A percentile compares a stretch with the other conserved stretches of the same genome.
These are phyloP conservation scores for Uronychia binucleata DNA, from an alignment of 73 alveolate species.

Conservation along the genomic window DNA sequence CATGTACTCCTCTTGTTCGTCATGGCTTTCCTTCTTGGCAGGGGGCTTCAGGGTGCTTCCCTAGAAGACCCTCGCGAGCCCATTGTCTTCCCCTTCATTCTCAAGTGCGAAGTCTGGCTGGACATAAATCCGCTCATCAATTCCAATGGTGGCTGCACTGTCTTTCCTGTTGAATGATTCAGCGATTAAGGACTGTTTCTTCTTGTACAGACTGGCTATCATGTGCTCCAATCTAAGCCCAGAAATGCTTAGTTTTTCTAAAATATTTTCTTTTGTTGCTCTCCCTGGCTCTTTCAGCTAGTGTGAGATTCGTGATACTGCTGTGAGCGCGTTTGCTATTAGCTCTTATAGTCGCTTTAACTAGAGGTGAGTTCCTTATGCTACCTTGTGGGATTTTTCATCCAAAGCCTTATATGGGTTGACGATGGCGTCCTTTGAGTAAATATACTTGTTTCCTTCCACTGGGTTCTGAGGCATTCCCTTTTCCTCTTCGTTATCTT, in stretches of 20 bases:
- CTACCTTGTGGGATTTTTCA: slow-evolving; percentile 7
- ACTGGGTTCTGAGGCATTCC: neutral
- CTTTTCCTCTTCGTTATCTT: neutral
- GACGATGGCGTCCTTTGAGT: neutral
- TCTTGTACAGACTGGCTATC: slow-evolving; percentile 18
- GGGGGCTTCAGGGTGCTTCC: neutral
- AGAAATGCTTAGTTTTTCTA: slow-evolving; percentile 1
- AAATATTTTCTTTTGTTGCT: neutral
- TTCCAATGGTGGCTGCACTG: slow-evolving; percentile 35
- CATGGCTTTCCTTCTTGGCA: neutral
- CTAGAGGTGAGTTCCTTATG: neutral
- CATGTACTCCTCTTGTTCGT: neutral
- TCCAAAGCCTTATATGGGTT: slow-evolving; percentile 17
- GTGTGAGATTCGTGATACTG: neutral
- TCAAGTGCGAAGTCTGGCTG: neutral
- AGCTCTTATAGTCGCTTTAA: slow-evolving; percentile 26
- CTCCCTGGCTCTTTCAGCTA: slow-evolving; percentile 10
- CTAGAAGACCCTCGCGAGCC: neutral
- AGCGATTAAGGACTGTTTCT: slow-evolving; percentile 11
- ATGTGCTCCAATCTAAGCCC: slow-evolving; percentile 29
- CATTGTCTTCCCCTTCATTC: slow-evolving; percentile 13
- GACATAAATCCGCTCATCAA: slow-evolving; percentile 9
- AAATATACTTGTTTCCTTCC: neutral
- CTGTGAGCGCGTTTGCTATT: neutral
- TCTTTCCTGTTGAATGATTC: slow-evolving; percentile 22